These are phyloP conservation scores for Cyamopsis tetragonoloba DNA, from an alignment of 306 rosid genomes.

Conservation along the genomic window DNA sequence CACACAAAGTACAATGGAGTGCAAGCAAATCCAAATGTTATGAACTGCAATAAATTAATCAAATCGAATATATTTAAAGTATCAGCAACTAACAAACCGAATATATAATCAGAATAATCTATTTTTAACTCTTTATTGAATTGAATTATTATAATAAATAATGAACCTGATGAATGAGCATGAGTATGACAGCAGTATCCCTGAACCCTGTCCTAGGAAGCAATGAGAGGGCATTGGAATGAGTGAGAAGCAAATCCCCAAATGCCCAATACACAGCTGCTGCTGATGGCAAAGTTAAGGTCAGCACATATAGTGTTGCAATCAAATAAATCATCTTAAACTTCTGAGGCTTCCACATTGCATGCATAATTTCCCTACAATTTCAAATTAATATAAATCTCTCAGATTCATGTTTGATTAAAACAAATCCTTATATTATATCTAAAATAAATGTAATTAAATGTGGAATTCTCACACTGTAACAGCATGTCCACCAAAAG, in stretches of 20 bases:
- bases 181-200: constrained; percentile 81
- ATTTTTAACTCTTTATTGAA: no score
- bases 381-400: not conserved
- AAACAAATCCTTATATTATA: constrained; percentile 1
- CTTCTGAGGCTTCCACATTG: constrained; percentile 99
- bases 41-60: constrained; percentile 90
- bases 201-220: constrained; percentile 75
- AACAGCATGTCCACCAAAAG: constrained; percentile 98
- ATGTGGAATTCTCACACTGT: constrained; percentile 63
- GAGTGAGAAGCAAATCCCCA: constrained; percentile 87
- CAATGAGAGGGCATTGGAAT: constrained; percentile 83
- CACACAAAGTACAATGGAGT: constrained; percentile 97
- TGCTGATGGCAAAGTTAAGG: constrained; percentile 92
- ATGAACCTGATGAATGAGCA: constrained; percentile 96
- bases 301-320: constrained; percentile 87
- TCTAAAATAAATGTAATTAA: not conserved
- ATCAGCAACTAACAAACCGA: no score
- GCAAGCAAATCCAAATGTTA: constrained; percentile 98
- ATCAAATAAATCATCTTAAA: constrained; percentile 85
- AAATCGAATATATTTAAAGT: no score
- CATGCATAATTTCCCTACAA: constrained; percentile 96
- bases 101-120: no score
- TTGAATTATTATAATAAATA: no score
- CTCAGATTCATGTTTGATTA: not conserved
- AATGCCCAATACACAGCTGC: constrained; percentile 94